Percentiles rank a stretch among this genome's conserved stretches.
These are phyloP conservation scores for Quambalaria eucalypti DNA, from an alignment of 1,284 basidiomycete species.

Conservation along the genomic window DNA sequence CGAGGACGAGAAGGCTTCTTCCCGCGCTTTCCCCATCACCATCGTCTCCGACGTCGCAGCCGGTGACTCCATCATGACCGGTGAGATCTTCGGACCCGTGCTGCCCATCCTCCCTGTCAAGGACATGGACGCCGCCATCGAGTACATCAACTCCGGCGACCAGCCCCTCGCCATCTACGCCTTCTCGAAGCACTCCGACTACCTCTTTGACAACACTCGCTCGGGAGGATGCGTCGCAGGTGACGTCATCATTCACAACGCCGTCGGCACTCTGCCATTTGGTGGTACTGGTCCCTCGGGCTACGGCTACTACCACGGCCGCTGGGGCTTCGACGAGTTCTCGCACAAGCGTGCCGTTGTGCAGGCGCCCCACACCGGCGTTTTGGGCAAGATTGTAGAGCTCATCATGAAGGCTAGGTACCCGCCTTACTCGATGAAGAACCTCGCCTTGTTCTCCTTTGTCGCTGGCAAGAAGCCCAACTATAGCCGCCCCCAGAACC, in stretches of 20 bases:
- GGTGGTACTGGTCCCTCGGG: slow-evolving; percentile 51
- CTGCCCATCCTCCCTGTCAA: slow-evolving; percentile 68
- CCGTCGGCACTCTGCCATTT: slow-evolving; percentile 54
- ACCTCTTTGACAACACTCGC: slow-evolving; percentile 44
- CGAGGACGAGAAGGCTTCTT: neutral
- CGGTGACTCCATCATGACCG: slow-evolving; percentile 57
- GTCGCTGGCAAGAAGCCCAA: slow-evolving; percentile 16
- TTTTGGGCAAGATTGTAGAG: slow-evolving; percentile 45
- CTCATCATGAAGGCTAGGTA: slow-evolving; percentile 43
- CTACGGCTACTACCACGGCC: slow-evolving; percentile 52
- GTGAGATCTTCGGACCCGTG: slow-evolving; percentile 67
- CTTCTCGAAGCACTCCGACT: slow-evolving; percentile 60
- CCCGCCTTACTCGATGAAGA: slow-evolving; percentile 44
- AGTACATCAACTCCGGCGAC: slow-evolving; percentile 52
- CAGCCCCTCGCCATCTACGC: slow-evolving; percentile 70
- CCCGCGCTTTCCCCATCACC: slow-evolving; percentile 52
- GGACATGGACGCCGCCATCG: slow-evolving; percentile 30
- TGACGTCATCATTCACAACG: slow-evolving; percentile 50
- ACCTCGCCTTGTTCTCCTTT: slow-evolving; percentile 25
- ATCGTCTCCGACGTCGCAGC: slow-evolving; percentile 58
- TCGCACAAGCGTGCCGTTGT: slow-evolving; percentile 51
- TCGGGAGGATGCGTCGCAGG: slow-evolving; percentile 26
- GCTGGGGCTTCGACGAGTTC: slow-evolving; percentile 53
- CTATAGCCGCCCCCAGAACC: slow-evolving; percentile 32
- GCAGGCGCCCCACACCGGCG: slow-evolving; percentile 48